Evolutionary conservation across 371 early-diverging fungal genomes (phyloP).

Genomic region (Dinochytrium kinnereticum): DNA sequence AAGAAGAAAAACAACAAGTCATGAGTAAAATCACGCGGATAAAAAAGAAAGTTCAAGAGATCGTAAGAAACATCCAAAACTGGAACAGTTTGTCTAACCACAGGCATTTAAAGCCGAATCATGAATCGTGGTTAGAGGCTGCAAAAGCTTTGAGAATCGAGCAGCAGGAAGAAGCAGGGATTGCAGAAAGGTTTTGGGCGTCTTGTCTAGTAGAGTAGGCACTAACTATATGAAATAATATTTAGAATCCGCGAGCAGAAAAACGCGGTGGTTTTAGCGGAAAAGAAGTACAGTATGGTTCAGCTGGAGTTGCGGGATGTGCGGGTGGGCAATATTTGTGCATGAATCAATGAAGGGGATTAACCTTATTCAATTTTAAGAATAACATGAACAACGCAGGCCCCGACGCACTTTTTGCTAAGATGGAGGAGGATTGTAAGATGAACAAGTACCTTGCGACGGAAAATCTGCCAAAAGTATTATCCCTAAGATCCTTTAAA

Average conservation of each 20-base stretch:
- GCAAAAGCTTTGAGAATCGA: slow-evolving; percentile 56
- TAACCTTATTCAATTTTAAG: neutral
- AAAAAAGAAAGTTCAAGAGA: slow-evolving; percentile 53
- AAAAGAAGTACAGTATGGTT: slow-evolving; percentile 38
- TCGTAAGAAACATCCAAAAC: slow-evolving; percentile 40
- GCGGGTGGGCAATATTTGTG: too few species aligned
- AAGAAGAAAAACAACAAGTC: slow-evolving; percentile 66
- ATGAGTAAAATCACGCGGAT: slow-evolving; percentile 51
- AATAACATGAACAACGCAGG: slow-evolving; percentile 30
- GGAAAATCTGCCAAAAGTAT: slow-evolving; percentile 58
- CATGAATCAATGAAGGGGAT: neutral
- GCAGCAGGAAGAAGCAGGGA: slow-evolving; percentile 49
- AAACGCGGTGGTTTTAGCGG: slow-evolving; percentile 40
- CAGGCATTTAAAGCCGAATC: slow-evolving; percentile 49
- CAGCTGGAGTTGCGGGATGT: slow-evolving; percentile 48
- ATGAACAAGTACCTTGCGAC: slow-evolving; percentile 58
- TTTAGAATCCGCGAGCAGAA: slow-evolving; percentile 53
- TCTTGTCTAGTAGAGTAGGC: neutral
- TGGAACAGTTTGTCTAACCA: neutral
- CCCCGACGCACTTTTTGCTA: slow-evolving; percentile 52
- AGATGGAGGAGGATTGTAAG: slow-evolving; percentile 57
- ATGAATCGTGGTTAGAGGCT: slow-evolving; percentile 59
- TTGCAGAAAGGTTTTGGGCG: slow-evolving; percentile 43
- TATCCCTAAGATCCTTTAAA: neutral
- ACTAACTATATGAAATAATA: neutral